Evolutionary conservation across 129 eudicot species (phyloP).

Genomic region (Artemisia annua): DNA sequence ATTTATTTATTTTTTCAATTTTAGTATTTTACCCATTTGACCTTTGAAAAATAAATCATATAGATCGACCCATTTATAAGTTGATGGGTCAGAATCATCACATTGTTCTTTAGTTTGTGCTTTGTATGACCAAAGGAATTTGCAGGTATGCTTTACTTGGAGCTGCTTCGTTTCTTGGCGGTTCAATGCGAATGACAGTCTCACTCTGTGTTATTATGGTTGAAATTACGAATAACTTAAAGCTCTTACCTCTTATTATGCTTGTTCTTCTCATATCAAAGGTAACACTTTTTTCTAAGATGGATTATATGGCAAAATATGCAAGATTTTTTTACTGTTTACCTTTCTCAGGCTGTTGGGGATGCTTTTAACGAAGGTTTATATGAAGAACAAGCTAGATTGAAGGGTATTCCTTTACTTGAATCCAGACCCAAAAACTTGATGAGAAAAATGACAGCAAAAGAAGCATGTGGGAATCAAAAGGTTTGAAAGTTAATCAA

Average conservation of each 20-base stretch:
- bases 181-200: conserved; percentile 98
- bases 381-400: conserved; percentile 94
- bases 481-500: conserved; percentile 46
- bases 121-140: neutral
- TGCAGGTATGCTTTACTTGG: conserved; percentile 94
- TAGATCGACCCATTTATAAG: neutral
- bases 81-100: neutral
- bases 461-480: conserved; percentile 83
- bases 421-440: conserved; percentile 94
- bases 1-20: neutral
- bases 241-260: conserved; percentile 96
- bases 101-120: neutral
- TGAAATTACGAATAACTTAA: conserved; percentile 88
- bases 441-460: conserved; percentile 90
- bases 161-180: conserved; percentile 98
- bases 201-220: conserved; percentile 98
- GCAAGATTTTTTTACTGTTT: conserved; percentile 17
- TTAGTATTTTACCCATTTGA: neutral
- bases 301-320: neutral
- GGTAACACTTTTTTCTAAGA: conserved; percentile 37
- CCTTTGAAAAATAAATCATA: neutral
- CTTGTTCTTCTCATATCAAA: conserved; percentile 97
- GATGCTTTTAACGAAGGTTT: conserved; percentile 97
- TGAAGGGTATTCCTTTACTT: conserved; percentile 86
- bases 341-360: conserved; percentile 81